phyloP scores from a whole-genome alignment of 192 early-diverging fungal species.

The Rhizoclosmatium sp. region DNA sequence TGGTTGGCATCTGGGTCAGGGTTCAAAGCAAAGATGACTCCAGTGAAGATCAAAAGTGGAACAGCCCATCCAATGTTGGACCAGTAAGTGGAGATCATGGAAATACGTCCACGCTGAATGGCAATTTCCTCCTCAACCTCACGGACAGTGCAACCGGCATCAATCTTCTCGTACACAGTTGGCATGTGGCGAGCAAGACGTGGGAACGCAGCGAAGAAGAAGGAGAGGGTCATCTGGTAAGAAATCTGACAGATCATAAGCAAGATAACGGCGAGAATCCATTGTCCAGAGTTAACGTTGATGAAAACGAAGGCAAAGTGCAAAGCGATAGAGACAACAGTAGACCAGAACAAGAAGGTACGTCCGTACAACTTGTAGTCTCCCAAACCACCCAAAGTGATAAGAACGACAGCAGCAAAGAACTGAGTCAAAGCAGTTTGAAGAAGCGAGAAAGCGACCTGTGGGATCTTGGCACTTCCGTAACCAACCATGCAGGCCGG shows the following conservation, averaged over 20 bases:
- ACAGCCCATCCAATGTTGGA: conserved; percentile 56
- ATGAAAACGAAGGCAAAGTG: conserved; percentile 25
- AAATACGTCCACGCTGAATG: conserved; percentile 50
- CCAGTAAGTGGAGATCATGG: conserved; percentile 54
- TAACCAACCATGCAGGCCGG: conserved; percentile 28
- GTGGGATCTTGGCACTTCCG: conserved; percentile 4
- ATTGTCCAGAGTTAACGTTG: not conserved
- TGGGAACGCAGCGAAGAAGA: conserved; percentile 34
- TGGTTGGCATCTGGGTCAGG: conserved; percentile 29
- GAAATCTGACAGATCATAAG: conserved; percentile 9
- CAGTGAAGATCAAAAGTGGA: conserved; percentile 38
- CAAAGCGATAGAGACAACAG: not conserved
- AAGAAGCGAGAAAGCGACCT: conserved; percentile 14
- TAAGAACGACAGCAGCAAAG: conserved; percentile 20
- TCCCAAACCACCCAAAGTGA: conserved; percentile 22
- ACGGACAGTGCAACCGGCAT: conserved; percentile 13
- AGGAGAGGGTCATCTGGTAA: conserved; percentile 25
- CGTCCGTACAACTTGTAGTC: conserved; percentile 27
- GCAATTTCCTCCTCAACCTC: conserved; percentile 38
- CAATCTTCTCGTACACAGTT: conserved; percentile 26
- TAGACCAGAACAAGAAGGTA: conserved; percentile 17
- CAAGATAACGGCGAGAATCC: not conserved
- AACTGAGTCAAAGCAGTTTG: conserved; percentile 18
- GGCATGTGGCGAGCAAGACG: conserved; percentile 33
- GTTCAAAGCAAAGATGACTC: conserved; percentile 40